Conservation (phyloP, 768 basidiomycete species). For the Russula dissimulans region DNA sequence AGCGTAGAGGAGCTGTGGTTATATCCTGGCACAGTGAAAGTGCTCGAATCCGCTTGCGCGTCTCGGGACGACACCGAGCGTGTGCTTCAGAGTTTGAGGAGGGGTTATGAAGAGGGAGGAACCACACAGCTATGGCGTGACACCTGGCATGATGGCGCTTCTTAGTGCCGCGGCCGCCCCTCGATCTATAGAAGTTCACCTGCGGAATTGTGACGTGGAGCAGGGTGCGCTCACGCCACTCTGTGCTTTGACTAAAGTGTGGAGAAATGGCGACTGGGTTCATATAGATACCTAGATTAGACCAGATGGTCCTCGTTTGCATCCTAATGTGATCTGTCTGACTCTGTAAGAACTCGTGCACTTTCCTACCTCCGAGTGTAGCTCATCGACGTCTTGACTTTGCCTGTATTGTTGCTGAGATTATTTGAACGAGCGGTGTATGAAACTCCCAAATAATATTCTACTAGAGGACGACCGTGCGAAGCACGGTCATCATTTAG, state of each 20-base stretch:
- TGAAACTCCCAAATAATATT: too few species aligned
- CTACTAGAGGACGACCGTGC: too few species aligned
- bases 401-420: too few species aligned
- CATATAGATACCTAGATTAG: not conserved
- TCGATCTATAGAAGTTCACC: not conserved
- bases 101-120: not conserved
- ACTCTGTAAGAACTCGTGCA: too few species aligned
- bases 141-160: not conserved
- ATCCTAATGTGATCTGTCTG: too few species aligned
- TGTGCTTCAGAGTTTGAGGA: not conserved
- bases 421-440: too few species aligned
- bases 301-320: too few species aligned
- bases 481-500: too few species aligned
- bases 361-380: too few species aligned
- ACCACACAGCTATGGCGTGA: not conserved
- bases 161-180: not conserved
- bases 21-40: constrained; percentile 1
- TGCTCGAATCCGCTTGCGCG: not conserved
- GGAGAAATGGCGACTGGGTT: not conserved
- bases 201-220: constrained; percentile 5
- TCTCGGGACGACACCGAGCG: not conserved
- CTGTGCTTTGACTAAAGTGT: not conserved
- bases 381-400: too few species aligned
- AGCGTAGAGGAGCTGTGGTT: constrained; percentile 3
- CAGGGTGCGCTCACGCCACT: not conserved